Conservation (phyloP, 1,139 yeast species). For the Hansenula lynferdii region DNA sequence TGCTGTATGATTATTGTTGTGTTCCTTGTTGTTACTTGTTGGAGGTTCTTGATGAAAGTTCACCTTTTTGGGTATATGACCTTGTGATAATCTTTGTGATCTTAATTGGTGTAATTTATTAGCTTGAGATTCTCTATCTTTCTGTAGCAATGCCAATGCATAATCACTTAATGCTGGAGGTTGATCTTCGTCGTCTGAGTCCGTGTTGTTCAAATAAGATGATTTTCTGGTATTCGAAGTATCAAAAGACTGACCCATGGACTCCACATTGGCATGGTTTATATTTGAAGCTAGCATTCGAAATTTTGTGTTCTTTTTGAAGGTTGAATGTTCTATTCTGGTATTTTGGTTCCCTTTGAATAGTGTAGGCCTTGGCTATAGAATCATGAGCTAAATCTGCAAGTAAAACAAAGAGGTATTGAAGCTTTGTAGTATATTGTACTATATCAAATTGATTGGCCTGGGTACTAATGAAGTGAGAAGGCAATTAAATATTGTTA, state of each 20-base stretch:
- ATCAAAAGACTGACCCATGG: not conserved
- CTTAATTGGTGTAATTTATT: no score
- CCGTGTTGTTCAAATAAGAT: slow-evolving; percentile 3
- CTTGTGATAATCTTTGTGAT: not conserved
- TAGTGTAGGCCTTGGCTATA: no score
- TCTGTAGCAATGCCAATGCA: slow-evolving; percentile 36
- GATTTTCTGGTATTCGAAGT: not conserved
- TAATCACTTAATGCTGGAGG: slow-evolving; percentile 68
- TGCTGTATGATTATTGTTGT: slow-evolving; percentile 13
- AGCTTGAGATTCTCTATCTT: slow-evolving; percentile 16
- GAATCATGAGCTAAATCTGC: no score
- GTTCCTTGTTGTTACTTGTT: slow-evolving; percentile 6
- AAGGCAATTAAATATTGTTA: no score
- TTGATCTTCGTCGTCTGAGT: slow-evolving; percentile 43
- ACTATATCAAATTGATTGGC: no score
- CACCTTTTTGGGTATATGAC: slow-evolving; percentile 15
- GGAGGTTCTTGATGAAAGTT: slow-evolving; percentile 17
- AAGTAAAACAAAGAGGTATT: no score
- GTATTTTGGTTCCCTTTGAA: no score
- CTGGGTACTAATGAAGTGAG: no score
- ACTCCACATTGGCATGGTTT: not conserved
- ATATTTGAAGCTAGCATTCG: slow-evolving; percentile 2
- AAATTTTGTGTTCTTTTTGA: no score
- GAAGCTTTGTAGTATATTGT: no score
- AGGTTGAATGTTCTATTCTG: no score